Evolutionary conservation across 2,329 filamentous ascomycete genomes (phyloP), one percentile per base, ranked within the genome.

Genomic region (Fusarium foetens): DNA sequence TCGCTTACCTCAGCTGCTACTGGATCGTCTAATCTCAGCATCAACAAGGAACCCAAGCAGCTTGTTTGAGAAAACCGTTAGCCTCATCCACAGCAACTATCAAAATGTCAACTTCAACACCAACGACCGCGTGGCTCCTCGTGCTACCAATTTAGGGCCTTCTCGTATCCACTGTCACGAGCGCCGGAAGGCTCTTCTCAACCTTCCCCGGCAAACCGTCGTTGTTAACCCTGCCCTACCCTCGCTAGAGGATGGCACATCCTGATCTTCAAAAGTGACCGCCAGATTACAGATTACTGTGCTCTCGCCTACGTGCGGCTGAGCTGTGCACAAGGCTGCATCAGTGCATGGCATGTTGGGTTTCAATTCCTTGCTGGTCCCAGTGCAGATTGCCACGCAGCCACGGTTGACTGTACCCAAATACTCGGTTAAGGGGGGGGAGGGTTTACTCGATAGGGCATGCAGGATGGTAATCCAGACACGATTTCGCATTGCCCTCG

Each of bases 391-490:
- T 76, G 68, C 67, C 58, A 68, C 52, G 36, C 58, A 68, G 64
- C 63, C 64, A 76, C 68, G 55, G 55, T 68, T 58, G 55, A 61
- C 68, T 41, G 58, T 58, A 73, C 71, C 75, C 75, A 76, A 64
- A 68, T 71, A 72, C 68, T 77, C 74, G 75, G 75, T 73, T 76
- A 72, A 66, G 69, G 72, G 68, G 66, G 71, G 58, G 48, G 68
- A 70, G 73, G 75, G 66, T 68, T 61, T 36, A 59, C 38, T 71
- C 58, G 46, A 74, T 68, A 75, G 61, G 72, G 73, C 67, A 75
- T 75, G 75, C 75, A 76, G 59, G 61, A 68, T 46, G 57, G 66
- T 69, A 75, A 74, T 76, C 71, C 72, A 73, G 68, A 71, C 59
- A 70, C 66, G 63, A 73, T 71, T 73, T 68, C 60, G 64, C 66